These are phyloP conservation scores for Rugonectria rugulosa DNA, from an alignment of 2,329 filamentous ascomycete species.

Conservation along the genomic window DNA sequence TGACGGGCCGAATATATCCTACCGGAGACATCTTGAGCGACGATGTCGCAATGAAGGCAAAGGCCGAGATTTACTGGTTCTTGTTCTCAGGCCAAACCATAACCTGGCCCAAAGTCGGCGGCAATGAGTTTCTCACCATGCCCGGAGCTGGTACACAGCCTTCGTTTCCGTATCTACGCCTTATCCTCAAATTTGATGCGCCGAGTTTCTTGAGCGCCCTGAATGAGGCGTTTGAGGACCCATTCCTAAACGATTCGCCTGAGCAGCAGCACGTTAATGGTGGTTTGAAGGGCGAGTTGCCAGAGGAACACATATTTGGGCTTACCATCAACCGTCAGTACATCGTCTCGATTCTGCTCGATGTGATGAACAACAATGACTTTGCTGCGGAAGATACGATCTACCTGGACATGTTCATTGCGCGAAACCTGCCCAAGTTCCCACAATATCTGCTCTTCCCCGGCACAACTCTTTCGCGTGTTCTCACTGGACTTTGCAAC, in stretches of 20 bases:
- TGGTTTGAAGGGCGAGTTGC: conserved; percentile 56
- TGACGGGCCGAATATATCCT: conserved; percentile 92
- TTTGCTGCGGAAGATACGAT: conserved; percentile 86
- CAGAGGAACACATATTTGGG: conserved; percentile 72
- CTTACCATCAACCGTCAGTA: conserved; percentile 89
- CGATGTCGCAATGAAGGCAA: conserved; percentile 76
- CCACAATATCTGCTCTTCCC: conserved; percentile 93
- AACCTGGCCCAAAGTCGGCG: conserved; percentile 74
- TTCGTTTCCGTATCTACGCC: conserved; percentile 83
- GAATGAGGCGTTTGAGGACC: conserved; percentile 97
- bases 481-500: conserved; percentile 82
- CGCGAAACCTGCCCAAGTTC: conserved; percentile 94
- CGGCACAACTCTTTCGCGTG: conserved; percentile 81
- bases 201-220: conserved; percentile 93
- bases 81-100: conserved; percentile 86
- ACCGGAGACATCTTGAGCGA: conserved; percentile 80
- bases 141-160: conserved; percentile 67
- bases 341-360: conserved; percentile 86
- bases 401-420: conserved; percentile 98
- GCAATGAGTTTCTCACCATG: conserved; percentile 67
- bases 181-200: conserved; percentile 87
- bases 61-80: conserved; percentile 90
- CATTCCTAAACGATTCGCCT: conserved; percentile 84
- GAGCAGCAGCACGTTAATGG: conserved; percentile 65
- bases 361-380: conserved; percentile 82